Percentiles rank a stretch among this genome's conserved stretches.
Evolutionary conservation across 2,329 filamentous ascomycete genomes (phyloP).

Genomic region (Aureobasidium sp.): DNA sequence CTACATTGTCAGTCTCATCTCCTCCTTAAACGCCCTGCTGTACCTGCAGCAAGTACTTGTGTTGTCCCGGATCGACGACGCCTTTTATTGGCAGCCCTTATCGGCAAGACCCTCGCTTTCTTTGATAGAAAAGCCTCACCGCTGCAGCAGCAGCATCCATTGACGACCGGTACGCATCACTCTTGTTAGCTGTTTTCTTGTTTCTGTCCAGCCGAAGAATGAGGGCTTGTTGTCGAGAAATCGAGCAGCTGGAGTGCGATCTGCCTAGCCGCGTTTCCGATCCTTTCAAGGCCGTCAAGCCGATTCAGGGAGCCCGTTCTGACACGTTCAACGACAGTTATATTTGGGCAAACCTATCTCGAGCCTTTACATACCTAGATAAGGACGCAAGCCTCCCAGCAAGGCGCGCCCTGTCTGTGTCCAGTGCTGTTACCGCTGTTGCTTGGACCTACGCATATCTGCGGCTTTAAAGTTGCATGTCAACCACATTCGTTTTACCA

Average conservation of each 20-base stretch:
- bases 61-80: neutral
- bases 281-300: neutral
- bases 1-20: neutral
- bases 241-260: neutral
- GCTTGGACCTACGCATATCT: neutral
- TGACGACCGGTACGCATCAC: constrained; percentile 8
- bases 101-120: neutral
- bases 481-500: constrained; percentile 9
- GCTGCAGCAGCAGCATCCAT: constrained; percentile 2
- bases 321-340: constrained; percentile 1
- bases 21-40: neutral
- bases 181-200: neutral
- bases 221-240: neutral
- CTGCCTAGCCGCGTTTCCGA: constrained; percentile 5
- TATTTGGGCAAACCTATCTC: neutral
- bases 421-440: constrained; percentile 3
- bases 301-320: constrained; percentile 6
- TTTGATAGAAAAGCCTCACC: constrained; percentile 11
- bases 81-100: constrained; percentile 7
- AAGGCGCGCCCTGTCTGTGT: constrained; percentile 11
- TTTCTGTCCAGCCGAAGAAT: neutral
- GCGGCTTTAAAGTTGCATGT: neutral
- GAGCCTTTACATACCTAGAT: constrained; percentile 5
- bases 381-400: neutral
- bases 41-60: neutral